Evolutionary conservation across 129 eudicot genomes (phyloP).

Genomic region (Erigeron canadensis): DNA sequence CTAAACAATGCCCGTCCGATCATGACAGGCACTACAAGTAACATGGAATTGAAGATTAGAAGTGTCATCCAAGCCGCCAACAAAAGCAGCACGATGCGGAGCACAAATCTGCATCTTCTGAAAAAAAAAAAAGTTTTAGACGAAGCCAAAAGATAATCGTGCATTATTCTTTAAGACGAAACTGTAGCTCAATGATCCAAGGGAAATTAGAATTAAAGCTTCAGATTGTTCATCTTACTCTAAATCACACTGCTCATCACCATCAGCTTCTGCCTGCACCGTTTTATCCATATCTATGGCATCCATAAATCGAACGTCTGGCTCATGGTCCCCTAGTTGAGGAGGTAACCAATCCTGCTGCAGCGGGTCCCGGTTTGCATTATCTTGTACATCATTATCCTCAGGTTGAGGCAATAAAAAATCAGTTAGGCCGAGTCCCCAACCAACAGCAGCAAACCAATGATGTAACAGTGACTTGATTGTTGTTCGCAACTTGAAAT

Average conservation of each 20-base stretch:
- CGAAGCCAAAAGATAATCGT: background rate
- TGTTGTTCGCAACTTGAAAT: slow-evolving; percentile 79
- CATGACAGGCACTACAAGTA: slow-evolving; percentile 69
- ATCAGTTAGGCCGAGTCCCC: slow-evolving; percentile 82
- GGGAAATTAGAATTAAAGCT: background rate
- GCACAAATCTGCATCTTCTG: slow-evolving; percentile 80
- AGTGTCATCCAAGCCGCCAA: slow-evolving; percentile 94
- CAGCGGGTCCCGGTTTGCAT: slow-evolving; percentile 55
- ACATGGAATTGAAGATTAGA: slow-evolving; percentile 63
- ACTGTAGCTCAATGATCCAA: background rate
- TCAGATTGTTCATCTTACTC: slow-evolving; percentile 50
- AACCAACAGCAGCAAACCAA: slow-evolving; percentile 89
- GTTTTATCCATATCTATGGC: slow-evolving; percentile 46
- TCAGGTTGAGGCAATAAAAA: slow-evolving; percentile 75
- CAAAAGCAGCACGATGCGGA: slow-evolving; percentile 72
- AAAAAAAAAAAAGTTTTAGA: slow-evolving; percentile 27
- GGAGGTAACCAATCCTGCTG: slow-evolving; percentile 55
- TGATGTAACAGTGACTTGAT: slow-evolving; percentile 77
- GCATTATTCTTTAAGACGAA: background rate
- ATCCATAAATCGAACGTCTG: slow-evolving; percentile 40
- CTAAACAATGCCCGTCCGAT: slow-evolving; percentile 78
- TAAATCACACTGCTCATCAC: slow-evolving; percentile 62
- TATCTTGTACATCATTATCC: slow-evolving; percentile 57
- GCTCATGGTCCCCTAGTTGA: slow-evolving; percentile 46
- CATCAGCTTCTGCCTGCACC: slow-evolving; percentile 53